These are phyloP conservation scores for Prunus mira DNA, from an alignment of 306 rosid genomes.

Conservation along the genomic window DNA sequence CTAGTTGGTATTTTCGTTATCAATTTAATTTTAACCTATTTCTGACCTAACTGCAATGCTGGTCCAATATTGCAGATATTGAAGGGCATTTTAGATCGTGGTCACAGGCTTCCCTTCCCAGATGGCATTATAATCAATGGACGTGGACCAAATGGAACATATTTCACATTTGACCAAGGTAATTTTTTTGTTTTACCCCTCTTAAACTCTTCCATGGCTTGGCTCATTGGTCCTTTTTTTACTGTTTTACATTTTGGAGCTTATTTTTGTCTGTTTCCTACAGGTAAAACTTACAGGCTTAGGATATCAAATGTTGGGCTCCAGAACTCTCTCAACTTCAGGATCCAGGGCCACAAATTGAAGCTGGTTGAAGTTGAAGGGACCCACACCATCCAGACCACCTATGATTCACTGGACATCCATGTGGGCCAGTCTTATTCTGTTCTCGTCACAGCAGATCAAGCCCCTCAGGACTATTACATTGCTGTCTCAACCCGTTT, in stretches of 20 bases:
- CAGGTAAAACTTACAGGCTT: constrained; percentile 90
- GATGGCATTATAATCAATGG: constrained; percentile 75
- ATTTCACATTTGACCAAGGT: constrained; percentile 77
- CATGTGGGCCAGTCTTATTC: constrained; percentile 93
- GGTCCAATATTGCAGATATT: constrained; percentile 44
- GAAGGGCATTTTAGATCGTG: constrained; percentile 53
- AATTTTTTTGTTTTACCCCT: not conserved
- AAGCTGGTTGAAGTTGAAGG: constrained; percentile 90
- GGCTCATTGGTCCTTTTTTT: not conserved
- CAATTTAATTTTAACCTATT: not conserved
- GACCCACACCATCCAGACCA: constrained; percentile 80
- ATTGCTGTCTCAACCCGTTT: constrained; percentile 71
- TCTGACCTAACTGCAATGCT: not conserved
- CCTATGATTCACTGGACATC: constrained; percentile 71
- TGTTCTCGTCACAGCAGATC: constrained; percentile 82
- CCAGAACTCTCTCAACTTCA: constrained; percentile 69
- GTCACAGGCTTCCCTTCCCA: constrained; percentile 76
- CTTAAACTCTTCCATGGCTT: not conserved
- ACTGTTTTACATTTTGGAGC: not conserved
- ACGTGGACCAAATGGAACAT: constrained; percentile 48
- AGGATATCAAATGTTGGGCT: constrained; percentile 90
- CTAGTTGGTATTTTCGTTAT: not conserved
- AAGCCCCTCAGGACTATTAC: constrained; percentile 66
- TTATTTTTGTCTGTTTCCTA: not conserved
- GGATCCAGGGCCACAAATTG: constrained; percentile 76